These are phyloP conservation scores for Ambrosiella cleistominuta DNA, from an alignment of 2,329 filamentous ascomycete species.

Conservation along the genomic window DNA sequence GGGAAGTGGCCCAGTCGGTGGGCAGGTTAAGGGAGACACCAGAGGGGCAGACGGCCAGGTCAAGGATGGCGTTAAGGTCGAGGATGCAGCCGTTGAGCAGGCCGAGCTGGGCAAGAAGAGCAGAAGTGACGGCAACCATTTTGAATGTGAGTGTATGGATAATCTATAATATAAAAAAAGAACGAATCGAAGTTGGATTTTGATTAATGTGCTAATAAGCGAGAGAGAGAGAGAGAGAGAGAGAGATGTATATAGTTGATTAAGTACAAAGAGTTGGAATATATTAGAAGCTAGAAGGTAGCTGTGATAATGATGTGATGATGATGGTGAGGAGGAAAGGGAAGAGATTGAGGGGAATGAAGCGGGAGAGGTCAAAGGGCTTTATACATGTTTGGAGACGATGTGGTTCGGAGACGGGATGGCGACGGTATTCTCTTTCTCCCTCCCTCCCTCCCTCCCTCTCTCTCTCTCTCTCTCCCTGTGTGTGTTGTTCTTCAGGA, in stretches of 20 bases:
- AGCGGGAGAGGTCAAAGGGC: neutral
- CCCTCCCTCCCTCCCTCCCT: neutral
- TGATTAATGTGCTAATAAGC: neutral
- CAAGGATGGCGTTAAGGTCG: conserved; percentile 5
- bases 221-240: neutral
- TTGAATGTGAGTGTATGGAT: conserved; percentile 1
- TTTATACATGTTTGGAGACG: conserved; percentile 9
- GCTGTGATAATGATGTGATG: conserved; percentile 10
- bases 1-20: neutral
- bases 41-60: conserved; percentile 1
- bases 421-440: neutral
- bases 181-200: neutral
- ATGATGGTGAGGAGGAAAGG: conserved; percentile 12
- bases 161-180: neutral
- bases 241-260: neutral
- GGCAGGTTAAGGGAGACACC: neutral
- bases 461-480: neutral
- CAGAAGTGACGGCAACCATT: conserved; percentile 11
- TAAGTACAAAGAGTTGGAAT: neutral
- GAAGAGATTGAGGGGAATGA: neutral
- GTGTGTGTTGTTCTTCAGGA: too few species aligned
- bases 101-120: conserved; percentile 5
- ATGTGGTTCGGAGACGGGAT: neutral
- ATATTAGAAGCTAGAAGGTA: conserved; percentile 3
- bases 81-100: conserved; percentile 10